Percentiles rank a stretch among this genome's conserved stretches.
Conservation (phyloP, 768 basidiomycete genomes). For the Cantharellus anzutake region DNA sequence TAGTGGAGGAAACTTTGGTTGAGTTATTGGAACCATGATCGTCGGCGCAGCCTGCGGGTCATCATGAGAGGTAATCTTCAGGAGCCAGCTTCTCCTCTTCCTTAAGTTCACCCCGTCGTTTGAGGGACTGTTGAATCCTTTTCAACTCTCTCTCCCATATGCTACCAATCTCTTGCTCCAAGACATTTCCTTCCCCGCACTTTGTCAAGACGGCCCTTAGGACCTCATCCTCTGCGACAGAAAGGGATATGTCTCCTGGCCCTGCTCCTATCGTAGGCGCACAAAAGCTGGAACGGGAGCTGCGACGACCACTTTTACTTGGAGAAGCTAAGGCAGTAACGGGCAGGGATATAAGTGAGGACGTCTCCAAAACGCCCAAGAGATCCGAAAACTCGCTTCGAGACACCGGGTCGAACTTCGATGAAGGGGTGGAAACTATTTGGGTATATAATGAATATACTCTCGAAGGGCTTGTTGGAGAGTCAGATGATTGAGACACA, state of each 20-base stretch:
- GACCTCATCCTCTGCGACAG: constrained; percentile 6
- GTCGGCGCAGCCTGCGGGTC: too few relatives aligned
- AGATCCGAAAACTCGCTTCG: constrained; percentile 9
- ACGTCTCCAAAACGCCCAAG: constrained; percentile 8
- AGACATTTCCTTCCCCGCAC: not conserved
- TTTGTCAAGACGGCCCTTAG: constrained; percentile 1
- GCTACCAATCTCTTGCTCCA: constrained; percentile 3
- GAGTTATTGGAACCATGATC: too few relatives aligned
- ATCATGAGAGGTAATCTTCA: too few relatives aligned
- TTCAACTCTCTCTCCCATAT: constrained; percentile 5
- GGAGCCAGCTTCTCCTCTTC: not conserved
- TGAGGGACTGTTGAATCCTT: constrained; percentile 1
- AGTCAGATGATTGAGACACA: not conserved
- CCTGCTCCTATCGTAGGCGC: not conserved
- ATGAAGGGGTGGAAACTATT: not conserved
- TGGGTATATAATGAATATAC: not conserved
- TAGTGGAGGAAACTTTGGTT: too few relatives aligned
- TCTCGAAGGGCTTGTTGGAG: not conserved
- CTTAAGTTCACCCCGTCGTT: constrained; percentile 3
- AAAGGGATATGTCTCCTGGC: not conserved
- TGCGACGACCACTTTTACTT: constrained; percentile 2
- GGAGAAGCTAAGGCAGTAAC: not conserved
- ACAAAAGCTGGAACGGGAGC: not conserved
- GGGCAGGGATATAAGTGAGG: constrained; percentile 5
- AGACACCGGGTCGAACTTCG: constrained; percentile 7